Conservation (phyloP, 768 basidiomycete species). For the Amanita exitialis region DNA sequence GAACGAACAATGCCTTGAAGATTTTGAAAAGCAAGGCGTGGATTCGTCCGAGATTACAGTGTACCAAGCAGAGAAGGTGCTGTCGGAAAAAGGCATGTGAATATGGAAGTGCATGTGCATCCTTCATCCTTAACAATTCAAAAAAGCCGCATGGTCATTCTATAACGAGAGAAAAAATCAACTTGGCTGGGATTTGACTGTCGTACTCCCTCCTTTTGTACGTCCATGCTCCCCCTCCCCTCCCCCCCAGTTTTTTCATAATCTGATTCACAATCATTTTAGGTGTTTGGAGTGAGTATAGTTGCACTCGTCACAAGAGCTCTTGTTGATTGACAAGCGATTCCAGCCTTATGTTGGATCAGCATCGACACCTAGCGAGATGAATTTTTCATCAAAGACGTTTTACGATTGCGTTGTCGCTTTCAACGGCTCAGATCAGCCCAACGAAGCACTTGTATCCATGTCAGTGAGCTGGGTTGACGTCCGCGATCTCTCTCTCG, state of each 20-base stretch:
- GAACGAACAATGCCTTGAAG: conserved; percentile 41
- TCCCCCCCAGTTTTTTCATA: too few species aligned
- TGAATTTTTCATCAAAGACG: conserved; percentile 28
- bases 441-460: conserved; percentile 7
- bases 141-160: conserved; percentile 35
- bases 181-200: conserved; percentile 40
- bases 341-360: conserved; percentile 28
- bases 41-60: conserved; percentile 26
- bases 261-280: background rate
- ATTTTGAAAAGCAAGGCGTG: conserved; percentile 37
- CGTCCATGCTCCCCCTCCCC: too few species aligned
- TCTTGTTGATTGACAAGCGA: background rate
- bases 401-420: conserved; percentile 19
- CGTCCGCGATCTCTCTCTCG: conserved; percentile 42
- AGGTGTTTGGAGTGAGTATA: conserved; percentile 19
- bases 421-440: conserved; percentile 6
- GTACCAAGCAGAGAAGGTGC: conserved; percentile 56
- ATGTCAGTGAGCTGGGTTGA: conserved; percentile 26
- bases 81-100: conserved; percentile 46
- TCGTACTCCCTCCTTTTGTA: conserved; percentile 46
- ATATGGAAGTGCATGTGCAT: background rate
- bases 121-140: background rate
- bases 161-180: conserved; percentile 13
- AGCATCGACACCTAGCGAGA: conserved; percentile 18
- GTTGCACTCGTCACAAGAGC: background rate